Evolutionary conservation across 129 eudicot genomes (phyloP).

Genomic region (Glebionis coronaria): DNA sequence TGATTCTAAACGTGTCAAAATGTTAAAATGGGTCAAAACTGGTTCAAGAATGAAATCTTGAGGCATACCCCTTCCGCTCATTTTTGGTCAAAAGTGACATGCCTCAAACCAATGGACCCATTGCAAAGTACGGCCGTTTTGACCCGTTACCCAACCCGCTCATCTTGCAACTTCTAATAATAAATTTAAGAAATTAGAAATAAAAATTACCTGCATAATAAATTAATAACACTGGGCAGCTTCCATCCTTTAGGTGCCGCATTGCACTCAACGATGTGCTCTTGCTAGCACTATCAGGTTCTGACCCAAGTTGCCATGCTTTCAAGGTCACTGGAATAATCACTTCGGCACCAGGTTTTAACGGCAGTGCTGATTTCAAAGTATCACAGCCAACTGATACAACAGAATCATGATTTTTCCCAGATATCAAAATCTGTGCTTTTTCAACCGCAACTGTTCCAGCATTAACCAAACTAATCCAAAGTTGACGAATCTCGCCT

Average conservation of each 20-base stretch:
- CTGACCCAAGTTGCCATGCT: conserved; percentile 85
- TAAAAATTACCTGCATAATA: conserved; percentile 73
- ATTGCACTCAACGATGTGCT: conserved; percentile 31
- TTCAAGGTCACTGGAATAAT: conserved; percentile 74
- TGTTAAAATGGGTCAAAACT: background rate
- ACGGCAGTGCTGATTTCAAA: conserved; percentile 69
- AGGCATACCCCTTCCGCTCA: background rate
- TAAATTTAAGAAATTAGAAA: background rate
- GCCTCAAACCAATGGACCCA: background rate
- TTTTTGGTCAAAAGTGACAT: background rate
- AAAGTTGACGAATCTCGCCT: conserved; percentile 87
- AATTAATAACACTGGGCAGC: conserved; percentile 70
- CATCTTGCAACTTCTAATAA: background rate
- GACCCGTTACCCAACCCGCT: background rate
- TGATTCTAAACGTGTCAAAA: too few relatives aligned
- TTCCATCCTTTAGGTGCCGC: conserved; percentile 67
- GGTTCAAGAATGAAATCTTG: background rate
- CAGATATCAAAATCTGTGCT: conserved; percentile 74
- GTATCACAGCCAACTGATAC: conserved; percentile 64
- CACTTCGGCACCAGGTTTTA: conserved; percentile 92
- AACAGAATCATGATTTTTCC: conserved; percentile 89
- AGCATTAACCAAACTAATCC: conserved; percentile 83
- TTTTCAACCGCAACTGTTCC: conserved; percentile 92
- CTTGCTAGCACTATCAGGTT: conserved; percentile 48
- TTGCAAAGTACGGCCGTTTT: background rate